A percentile compares a stretch with the other conserved stretches of the same genome.
Conservation (phyloP, 2,329 filamentous ascomycete species). For the Aspergillus uvarum region DNA sequence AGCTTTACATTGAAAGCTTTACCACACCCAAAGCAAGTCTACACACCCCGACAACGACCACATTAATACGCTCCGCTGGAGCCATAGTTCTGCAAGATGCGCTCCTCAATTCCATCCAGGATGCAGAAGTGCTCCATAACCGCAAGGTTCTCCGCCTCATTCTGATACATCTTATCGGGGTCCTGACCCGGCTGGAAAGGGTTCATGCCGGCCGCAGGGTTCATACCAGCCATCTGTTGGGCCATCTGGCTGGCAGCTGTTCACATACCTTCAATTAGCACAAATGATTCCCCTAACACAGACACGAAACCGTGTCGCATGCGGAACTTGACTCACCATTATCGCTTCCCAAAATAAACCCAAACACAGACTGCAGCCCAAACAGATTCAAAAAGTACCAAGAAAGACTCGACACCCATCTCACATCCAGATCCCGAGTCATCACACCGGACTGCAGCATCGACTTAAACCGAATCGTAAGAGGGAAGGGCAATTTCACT, state of each 20-base stretch:
- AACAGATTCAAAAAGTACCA: conserved; percentile 99
- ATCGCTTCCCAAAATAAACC: conserved; percentile 92
- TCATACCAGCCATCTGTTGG: conserved; percentile 77
- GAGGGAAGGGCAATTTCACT: conserved; percentile 96
- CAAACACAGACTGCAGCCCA: conserved; percentile 93
- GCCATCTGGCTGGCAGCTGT: conserved; percentile 86
- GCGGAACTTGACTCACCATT: conserved; percentile 66
- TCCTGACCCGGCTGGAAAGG: conserved; percentile 93
- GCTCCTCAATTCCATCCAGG: conserved; percentile 81
- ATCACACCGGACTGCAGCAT: conserved; percentile 98
- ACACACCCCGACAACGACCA: background rate
- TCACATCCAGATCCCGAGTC: conserved; percentile 91
- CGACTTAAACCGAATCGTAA: conserved; percentile 98
- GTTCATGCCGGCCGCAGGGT: conserved; percentile 62
- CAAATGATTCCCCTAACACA: background rate
- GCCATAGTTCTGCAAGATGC: conserved; percentile 62
- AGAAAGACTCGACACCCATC: conserved; percentile 97
- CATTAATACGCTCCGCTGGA: conserved; percentile 7
- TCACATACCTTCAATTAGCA: conserved; percentile 1
- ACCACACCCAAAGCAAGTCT: background rate
- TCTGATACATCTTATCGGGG: conserved; percentile 90
- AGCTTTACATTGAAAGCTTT: background rate
- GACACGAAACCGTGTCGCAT: background rate
- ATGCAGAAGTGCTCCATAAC: conserved; percentile 94
- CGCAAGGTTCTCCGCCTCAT: conserved; percentile 90